A percentile compares a stretch with the other conserved stretches of the same genome.
Conservation (phyloP, 2,329 filamentous ascomycete species). For the Colletotrichum sp. region DNA sequence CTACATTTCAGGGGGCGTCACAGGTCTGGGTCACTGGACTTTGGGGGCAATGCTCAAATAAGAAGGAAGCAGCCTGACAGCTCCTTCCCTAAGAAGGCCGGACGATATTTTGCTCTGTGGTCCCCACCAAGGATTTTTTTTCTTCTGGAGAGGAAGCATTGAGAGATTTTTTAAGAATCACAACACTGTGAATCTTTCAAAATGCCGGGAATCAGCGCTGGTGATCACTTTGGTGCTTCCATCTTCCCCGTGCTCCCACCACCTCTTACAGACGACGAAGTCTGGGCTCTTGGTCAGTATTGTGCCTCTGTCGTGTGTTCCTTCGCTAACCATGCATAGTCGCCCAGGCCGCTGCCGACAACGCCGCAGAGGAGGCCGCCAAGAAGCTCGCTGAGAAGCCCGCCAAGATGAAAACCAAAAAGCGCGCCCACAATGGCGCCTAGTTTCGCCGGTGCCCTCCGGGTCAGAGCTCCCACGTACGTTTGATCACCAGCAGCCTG, state of each 20-base stretch:
- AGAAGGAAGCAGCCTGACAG: not conserved
- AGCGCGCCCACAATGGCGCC: not conserved
- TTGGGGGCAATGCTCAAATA: not conserved
- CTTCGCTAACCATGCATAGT: not conserved
- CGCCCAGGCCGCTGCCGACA: no score
- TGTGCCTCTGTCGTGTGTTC: rapidly evolving
- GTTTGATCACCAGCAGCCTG: not conserved
- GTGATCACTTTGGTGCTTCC: not conserved
- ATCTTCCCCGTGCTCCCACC: rapidly evolving
- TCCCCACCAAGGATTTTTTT: not conserved
- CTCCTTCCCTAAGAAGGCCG: rapidly evolving
- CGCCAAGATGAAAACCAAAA: not conserved
- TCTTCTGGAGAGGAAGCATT: not conserved
- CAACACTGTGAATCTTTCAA: not conserved
- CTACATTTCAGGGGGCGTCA: not conserved
- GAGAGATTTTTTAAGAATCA: not conserved
- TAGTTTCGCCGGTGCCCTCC: not conserved
- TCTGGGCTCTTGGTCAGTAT: not conserved
- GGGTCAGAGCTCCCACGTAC: not conserved
- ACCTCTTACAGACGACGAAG: no score
- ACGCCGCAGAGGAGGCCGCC: no score
- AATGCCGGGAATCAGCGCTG: rapidly evolving
- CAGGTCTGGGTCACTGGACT: not conserved
- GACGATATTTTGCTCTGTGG: rapidly evolving
- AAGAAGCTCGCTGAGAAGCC: no score